These are phyloP conservation scores for Nadsonia commutata DNA, from an alignment of 1,139 yeast genomes.

Conservation along the genomic window DNA sequence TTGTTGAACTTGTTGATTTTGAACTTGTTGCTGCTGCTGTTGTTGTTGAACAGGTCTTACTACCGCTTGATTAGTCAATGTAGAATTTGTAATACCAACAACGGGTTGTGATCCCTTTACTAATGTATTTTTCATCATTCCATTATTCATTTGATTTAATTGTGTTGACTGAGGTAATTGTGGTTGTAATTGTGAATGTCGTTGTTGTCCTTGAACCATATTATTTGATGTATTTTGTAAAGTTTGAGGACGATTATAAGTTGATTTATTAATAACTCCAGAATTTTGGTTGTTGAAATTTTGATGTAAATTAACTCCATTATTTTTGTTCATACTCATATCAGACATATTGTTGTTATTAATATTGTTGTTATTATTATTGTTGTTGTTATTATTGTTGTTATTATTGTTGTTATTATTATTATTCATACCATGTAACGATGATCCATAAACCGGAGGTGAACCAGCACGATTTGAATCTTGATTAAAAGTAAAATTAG, in stretches of 20 bases:
- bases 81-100: neutral
- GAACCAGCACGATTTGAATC: neutral
- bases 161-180: neutral
- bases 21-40: conserved; percentile 6
- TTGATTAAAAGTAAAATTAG: neutral
- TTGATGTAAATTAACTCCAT: too few species aligned
- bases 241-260: neutral
- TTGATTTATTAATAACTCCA: neutral
- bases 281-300: neutral
- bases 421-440: neutral
- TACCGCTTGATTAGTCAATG: neutral
- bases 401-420: conserved; percentile 7
- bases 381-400: conserved; percentile 5
- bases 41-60: conserved; percentile 1
- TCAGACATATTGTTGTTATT: neutral
- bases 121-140: neutral
- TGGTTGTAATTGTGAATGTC: neutral
- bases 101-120: neutral
- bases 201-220: neutral
- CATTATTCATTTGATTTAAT: neutral
- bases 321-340: neutral
- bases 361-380: too few species aligned
- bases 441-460: conserved; percentile 2
- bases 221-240: neutral
- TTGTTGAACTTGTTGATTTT: conserved; percentile 7